phyloP scores from a whole-genome alignment of 2,329 filamentous ascomycete genomes.

The Aspergillus pseudonomiae region DNA sequence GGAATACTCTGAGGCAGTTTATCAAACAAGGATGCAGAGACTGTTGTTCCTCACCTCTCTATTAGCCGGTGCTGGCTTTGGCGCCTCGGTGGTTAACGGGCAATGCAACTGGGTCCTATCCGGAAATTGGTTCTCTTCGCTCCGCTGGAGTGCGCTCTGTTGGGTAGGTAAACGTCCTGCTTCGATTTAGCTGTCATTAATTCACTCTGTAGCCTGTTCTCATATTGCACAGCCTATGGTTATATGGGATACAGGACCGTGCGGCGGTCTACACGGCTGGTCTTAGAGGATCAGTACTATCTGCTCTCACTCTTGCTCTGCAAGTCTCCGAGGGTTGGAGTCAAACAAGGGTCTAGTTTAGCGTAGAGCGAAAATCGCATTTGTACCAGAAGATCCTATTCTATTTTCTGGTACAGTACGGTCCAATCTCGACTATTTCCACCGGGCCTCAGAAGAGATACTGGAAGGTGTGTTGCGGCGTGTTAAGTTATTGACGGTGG shows the following conservation, averaged over 20 bases:
- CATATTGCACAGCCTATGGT: neutral
- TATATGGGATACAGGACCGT: neutral
- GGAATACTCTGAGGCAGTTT: neutral
- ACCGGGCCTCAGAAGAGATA: conserved; percentile 57
- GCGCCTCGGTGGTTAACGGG: neutral
- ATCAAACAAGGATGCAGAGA: neutral
- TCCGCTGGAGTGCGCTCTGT: too few relatives aligned
- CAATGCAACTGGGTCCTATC: neutral
- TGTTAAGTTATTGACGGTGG: neutral
- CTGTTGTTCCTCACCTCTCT: neutral
- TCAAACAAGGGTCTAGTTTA: neutral
- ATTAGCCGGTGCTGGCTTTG: neutral
- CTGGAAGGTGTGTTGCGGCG: conserved; percentile 51
- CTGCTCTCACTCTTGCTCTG: neutral
- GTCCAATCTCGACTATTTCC: conserved; percentile 73
- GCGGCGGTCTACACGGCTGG: neutral
- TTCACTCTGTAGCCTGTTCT: neutral
- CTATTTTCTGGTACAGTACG: conserved; percentile 77
- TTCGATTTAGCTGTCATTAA: too few relatives aligned
- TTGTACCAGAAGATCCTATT: conserved; percentile 80
- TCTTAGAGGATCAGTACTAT: neutral
- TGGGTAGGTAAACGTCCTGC: too few relatives aligned
- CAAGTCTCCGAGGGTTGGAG: neutral
- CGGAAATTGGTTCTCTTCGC: neutral
- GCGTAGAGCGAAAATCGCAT: conserved; percentile 69